Evolutionary conservation across 192 early-diverging fungal genomes (phyloP).

Genomic region (Globomyces pollinis-pini): DNA sequence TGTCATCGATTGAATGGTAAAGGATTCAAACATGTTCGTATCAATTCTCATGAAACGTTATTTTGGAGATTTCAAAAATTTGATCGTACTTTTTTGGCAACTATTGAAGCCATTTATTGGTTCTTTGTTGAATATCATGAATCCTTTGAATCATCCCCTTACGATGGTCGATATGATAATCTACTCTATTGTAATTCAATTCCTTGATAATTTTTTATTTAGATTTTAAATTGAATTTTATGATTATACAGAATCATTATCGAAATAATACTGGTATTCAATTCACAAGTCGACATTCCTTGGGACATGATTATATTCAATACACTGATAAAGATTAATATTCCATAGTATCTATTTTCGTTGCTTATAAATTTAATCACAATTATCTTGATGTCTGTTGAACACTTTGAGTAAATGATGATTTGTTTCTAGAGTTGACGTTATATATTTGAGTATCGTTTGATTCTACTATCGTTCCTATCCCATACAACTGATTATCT

Average conservation of each 20-base stretch:
- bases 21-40: slow-evolving; percentile 43
- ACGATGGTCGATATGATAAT: slow-evolving; percentile 77
- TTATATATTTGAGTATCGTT: too few relatives aligned
- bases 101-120: slow-evolving; percentile 95
- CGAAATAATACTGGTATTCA: slow-evolving; percentile 41
- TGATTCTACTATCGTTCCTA: too few relatives aligned
- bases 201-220: too few relatives aligned
- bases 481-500: too few relatives aligned
- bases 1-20: slow-evolving; percentile 24
- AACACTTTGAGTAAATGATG: too few relatives aligned
- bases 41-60: slow-evolving; percentile 60
- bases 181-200: slow-evolving; percentile 48
- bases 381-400: too few relatives aligned
- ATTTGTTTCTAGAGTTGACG: too few relatives aligned
- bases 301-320: slow-evolving; percentile 32
- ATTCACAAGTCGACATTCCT: slow-evolving; percentile 43
- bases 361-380: too few relatives aligned
- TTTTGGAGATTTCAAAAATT: slow-evolving; percentile 89
- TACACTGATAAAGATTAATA: slow-evolving; percentile 12
- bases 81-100: slow-evolving; percentile 69
- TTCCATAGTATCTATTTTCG: too few relatives aligned
- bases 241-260: slow-evolving; percentile 76
- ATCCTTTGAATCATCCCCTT: slow-evolving; percentile 32
- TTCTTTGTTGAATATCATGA: slow-evolving; percentile 74
- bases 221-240: slow-evolving; percentile 87